Evolutionary conservation across 768 basidiomycete species (phyloP).

Genomic region (Lactifluus piperatus): DNA sequence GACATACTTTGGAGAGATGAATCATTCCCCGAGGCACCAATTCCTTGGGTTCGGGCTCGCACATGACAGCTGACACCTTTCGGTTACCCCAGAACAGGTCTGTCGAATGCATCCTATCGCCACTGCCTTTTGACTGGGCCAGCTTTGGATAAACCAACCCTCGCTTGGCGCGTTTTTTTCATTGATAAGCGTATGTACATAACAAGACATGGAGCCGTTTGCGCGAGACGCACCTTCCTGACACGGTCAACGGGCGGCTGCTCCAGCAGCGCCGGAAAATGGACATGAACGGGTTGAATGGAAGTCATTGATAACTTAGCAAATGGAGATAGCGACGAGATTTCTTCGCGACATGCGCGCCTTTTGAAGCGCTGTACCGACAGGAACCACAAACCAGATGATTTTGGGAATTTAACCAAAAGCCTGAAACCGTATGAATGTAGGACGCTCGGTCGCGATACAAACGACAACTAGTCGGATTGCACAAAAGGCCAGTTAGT

Average conservation of each 20-base stretch:
- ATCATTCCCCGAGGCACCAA: neutral
- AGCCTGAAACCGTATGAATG: constrained; percentile 1
- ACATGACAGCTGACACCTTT: constrained; percentile 24
- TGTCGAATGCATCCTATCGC: constrained; percentile 27
- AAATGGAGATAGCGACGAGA: constrained; percentile 15
- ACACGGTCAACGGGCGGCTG: constrained; percentile 28
- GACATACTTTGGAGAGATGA: constrained; percentile 4
- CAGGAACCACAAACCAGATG: constrained; percentile 5
- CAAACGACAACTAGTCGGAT: neutral
- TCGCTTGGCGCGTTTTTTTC: constrained; percentile 18
- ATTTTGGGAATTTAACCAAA: constrained; percentile 9
- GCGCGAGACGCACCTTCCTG: constrained; percentile 24
- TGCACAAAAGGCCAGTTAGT: neutral
- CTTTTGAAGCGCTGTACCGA: constrained; percentile 1
- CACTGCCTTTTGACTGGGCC: constrained; percentile 31
- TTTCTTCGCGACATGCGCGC: constrained; percentile 8
- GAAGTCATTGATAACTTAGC: constrained; percentile 15
- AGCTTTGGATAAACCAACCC: constrained; percentile 33
- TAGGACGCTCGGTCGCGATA: neutral
- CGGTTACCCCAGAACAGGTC: constrained; percentile 33
- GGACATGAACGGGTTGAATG: constrained; percentile 24
- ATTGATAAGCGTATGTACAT: constrained; percentile 8
- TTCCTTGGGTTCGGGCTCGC: constrained; percentile 3
- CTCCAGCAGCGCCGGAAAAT: constrained; percentile 28
- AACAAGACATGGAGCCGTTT: neutral